Percentiles rank a stretch among this genome's conserved stretches.
phyloP scores from a whole-genome alignment of 768 basidiomycete genomes.

The Galerina marginata region DNA sequence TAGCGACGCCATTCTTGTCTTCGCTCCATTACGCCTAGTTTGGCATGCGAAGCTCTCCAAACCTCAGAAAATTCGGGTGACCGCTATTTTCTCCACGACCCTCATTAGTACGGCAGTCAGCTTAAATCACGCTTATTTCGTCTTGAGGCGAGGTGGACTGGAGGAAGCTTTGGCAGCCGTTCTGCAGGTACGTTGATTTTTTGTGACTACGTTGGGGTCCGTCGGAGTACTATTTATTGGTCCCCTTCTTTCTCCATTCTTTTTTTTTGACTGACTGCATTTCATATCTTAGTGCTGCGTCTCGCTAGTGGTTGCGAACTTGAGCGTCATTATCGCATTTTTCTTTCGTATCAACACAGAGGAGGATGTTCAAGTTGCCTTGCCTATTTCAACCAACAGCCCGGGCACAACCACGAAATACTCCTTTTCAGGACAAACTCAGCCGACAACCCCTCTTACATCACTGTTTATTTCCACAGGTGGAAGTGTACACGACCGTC shows the following conservation, averaged over 20 bases:
- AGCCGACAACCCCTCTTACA: too few relatives aligned
- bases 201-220: background rate
- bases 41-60: slow-evolving; percentile 37
- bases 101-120: slow-evolving; percentile 43
- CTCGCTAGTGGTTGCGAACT: slow-evolving; percentile 46
- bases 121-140: slow-evolving; percentile 40
- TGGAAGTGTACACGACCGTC: too few relatives aligned
- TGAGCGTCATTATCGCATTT: slow-evolving; percentile 43
- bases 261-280: too few relatives aligned
- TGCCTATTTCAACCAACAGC: too few relatives aligned
- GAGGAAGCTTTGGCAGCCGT: slow-evolving; percentile 32
- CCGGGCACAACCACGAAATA: too few relatives aligned
- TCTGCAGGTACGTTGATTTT: slow-evolving; percentile 37
- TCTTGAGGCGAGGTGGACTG: slow-evolving; percentile 29
- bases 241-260: background rate
- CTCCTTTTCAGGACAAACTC: too few relatives aligned
- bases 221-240: background rate
- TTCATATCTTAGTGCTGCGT: slow-evolving; percentile 31
- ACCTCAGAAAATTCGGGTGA: slow-evolving; percentile 40
- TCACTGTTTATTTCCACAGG: too few relatives aligned
- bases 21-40: slow-evolving; percentile 47
- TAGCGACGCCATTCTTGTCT: slow-evolving; percentile 47
- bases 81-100: slow-evolving; percentile 50
- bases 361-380: background rate
- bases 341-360: slow-evolving; percentile 31